phyloP scores from a whole-genome alignment of 176 grass and related monocot genomes.

The Neostapfia colusana region DNA sequence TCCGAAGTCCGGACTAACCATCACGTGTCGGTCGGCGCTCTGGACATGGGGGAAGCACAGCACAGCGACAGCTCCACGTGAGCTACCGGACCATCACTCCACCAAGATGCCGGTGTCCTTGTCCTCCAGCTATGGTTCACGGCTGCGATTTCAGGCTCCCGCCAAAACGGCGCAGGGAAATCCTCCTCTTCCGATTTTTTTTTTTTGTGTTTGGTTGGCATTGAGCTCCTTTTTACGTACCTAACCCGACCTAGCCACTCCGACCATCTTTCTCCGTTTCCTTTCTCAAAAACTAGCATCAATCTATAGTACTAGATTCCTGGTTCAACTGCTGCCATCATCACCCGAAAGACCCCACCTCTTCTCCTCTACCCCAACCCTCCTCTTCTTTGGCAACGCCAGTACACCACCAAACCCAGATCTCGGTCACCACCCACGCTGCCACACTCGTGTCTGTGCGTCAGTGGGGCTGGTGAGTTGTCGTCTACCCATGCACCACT shows the following conservation, averaged over 20 bases:
- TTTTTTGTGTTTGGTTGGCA: background rate
- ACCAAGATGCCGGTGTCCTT: background rate
- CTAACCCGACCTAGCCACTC: background rate
- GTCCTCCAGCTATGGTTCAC: background rate
- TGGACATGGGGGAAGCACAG: background rate
- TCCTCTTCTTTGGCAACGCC: background rate
- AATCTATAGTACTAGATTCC: background rate
- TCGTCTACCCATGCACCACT: background rate
- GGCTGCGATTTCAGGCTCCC: background rate
- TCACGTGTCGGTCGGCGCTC: background rate
- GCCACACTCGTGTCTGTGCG: background rate
- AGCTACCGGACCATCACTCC: background rate
- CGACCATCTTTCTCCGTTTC: background rate
- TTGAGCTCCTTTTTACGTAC: background rate
- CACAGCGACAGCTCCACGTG: background rate
- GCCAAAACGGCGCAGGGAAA: background rate
- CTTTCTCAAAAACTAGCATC: background rate
- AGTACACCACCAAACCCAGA: background rate
- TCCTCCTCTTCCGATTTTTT: background rate
- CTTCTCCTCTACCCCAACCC: conserved; percentile 5
- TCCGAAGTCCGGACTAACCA: background rate
- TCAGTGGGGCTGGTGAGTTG: background rate
- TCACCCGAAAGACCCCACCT: background rate
- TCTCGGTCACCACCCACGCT: background rate
- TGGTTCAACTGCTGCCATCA: background rate